A percentile compares a stretch with the other conserved stretches of the same genome.
phyloP scores from a whole-genome alignment of 805 yeast species.

The Lachancea waltii region DNA sequence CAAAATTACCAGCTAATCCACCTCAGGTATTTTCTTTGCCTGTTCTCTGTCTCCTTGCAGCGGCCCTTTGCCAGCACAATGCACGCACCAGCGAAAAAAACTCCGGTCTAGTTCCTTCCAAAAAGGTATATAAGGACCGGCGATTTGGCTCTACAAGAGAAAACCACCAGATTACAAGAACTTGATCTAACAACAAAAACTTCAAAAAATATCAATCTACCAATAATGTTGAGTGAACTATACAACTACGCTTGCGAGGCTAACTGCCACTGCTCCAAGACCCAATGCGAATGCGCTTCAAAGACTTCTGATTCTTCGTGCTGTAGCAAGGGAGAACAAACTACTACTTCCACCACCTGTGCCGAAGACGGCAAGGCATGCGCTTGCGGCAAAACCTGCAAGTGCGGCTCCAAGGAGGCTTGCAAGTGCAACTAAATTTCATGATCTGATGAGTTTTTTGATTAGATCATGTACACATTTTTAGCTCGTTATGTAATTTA shows the following conservation, averaged over 20 bases:
- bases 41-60: neutral
- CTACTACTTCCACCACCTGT: neutral
- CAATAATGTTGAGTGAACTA: slow-evolving; percentile 7
- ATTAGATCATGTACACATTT: no score
- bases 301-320: slow-evolving; percentile 4
- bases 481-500: no score
- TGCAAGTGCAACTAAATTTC: slow-evolving; percentile 6
- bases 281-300: slow-evolving; percentile 6
- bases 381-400: slow-evolving; percentile 6
- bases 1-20: no score
- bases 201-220: neutral
- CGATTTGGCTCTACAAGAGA: no score
- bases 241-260: slow-evolving; percentile 6
- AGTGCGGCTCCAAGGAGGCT: slow-evolving; percentile 9
- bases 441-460: no score
- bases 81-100: neutral
- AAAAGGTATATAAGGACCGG: neutral
- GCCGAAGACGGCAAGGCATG: slow-evolving; percentile 5
- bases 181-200: neutral
- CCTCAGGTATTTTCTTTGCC: no score
- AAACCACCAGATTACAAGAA: neutral
- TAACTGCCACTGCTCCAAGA: slow-evolving; percentile 5
- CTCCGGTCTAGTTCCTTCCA: neutral
- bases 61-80: neutral
- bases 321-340: neutral